Conservation (phyloP, 441 rosid genomes). For the Gossypium gossypioides region DNA sequence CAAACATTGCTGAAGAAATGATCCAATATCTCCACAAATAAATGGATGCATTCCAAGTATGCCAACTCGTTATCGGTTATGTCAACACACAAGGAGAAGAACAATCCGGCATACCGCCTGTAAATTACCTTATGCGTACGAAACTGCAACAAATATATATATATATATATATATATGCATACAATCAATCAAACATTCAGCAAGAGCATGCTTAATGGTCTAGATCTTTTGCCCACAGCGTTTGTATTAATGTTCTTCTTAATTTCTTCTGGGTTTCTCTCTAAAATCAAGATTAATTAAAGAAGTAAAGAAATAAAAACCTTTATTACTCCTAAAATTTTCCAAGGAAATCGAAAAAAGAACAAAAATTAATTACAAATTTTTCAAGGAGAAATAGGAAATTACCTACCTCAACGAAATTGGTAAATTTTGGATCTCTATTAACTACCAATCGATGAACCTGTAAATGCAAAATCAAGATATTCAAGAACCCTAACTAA, state of each 20-base stretch:
- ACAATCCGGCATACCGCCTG: slow-evolving; percentile 89
- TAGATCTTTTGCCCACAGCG: neutral
- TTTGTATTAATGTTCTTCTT: neutral
- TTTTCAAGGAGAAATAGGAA: neutral
- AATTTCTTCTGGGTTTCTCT: neutral
- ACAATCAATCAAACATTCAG: neutral
- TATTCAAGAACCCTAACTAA: neutral
- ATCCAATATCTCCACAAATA: slow-evolving; percentile 92
- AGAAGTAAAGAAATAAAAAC: neutral
- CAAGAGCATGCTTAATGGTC: neutral
- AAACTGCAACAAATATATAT: slow-evolving; percentile 40
- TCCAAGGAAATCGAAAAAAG: neutral
- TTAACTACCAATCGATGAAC: slow-evolving; percentile 96
- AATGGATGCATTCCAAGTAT: slow-evolving; percentile 82
- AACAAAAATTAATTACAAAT: too few relatives aligned
- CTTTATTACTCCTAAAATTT: neutral
- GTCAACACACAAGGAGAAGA: slow-evolving; percentile 86
- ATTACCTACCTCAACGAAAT: slow-evolving; percentile 81
- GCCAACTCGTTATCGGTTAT: slow-evolving; percentile 93
- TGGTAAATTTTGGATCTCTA: slow-evolving; percentile 88
- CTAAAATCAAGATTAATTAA: neutral
- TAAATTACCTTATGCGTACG: slow-evolving; percentile 85
- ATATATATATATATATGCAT: neutral
- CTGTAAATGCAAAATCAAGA: slow-evolving; percentile 23
- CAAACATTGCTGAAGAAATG: slow-evolving; percentile 99